Conservation (phyloP, 768 basidiomycete species). For the Butyriboletus loyo region DNA sequence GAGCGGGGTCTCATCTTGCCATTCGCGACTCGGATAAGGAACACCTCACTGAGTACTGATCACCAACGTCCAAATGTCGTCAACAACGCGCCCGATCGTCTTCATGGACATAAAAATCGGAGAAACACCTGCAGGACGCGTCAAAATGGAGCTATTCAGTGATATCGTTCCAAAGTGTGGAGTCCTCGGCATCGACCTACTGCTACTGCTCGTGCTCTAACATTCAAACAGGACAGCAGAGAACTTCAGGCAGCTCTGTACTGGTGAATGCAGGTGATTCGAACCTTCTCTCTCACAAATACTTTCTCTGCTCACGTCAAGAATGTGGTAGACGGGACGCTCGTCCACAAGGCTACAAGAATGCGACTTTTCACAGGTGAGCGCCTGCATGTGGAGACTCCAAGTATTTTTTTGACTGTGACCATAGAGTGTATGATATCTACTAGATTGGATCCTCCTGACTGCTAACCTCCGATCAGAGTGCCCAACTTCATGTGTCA, state of each 20-base stretch:
- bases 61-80: constrained; percentile 35
- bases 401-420: constrained; percentile 8
- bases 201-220: constrained; percentile 3
- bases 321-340: constrained; percentile 45
- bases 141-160: constrained; percentile 97
- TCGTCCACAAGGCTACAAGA: constrained; percentile 88
- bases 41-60: neutral
- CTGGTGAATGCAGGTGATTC: constrained; percentile 87
- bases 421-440: constrained; percentile 62
- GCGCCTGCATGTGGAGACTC: constrained; percentile 18
- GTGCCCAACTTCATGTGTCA: constrained; percentile 97
- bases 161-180: constrained; percentile 94
- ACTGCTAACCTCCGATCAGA: constrained; percentile 36
- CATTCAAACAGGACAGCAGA: constrained; percentile 75
- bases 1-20: neutral
- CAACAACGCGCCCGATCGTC: constrained; percentile 74
- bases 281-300: neutral
- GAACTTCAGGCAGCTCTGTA: constrained; percentile 96
- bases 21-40: neutral
- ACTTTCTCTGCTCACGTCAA: constrained; percentile 14
- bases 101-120: constrained; percentile 98
- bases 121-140: constrained; percentile 89
- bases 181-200: constrained; percentile 20
- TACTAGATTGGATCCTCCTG: neutral
- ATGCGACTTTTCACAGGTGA: constrained; percentile 88